phyloP scores from a whole-genome alignment of 2,329 filamentous ascomycete genomes.

The Hysterium pulicare region DNA sequence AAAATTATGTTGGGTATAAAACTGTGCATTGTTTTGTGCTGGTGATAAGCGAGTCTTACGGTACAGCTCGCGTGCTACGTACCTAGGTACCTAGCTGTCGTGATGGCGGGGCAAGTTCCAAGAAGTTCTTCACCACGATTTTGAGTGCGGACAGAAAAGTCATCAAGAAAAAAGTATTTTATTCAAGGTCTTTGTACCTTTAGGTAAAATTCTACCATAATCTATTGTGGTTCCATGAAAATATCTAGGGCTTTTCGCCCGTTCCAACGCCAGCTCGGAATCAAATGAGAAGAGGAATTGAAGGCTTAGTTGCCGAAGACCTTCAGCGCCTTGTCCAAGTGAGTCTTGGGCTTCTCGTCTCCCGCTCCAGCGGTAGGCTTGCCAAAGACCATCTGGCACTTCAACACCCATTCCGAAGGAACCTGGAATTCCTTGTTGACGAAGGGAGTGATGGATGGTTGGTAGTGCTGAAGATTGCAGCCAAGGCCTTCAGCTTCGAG shows the following conservation, averaged over 20 bases:
- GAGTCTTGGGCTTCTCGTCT: slow-evolving; percentile 24
- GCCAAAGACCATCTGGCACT: slow-evolving; percentile 30
- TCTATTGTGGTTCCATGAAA: too few species aligned
- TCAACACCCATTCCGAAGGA: slow-evolving; percentile 19
- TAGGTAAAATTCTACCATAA: not conserved
- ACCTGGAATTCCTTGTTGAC: slow-evolving; percentile 21
- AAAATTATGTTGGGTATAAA: too few species aligned
- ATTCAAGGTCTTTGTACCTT: not conserved
- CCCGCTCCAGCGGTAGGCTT: slow-evolving; percentile 23
- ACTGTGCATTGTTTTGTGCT: too few species aligned
- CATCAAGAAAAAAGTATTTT: not conserved
- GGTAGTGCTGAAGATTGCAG: slow-evolving; percentile 26
- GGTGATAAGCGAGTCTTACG: too few species aligned
- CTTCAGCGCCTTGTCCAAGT: slow-evolving; percentile 25
- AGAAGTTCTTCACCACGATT: too few species aligned
- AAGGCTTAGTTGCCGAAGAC: slow-evolving; percentile 18
- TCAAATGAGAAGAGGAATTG: not conserved
- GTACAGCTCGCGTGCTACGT: too few species aligned
- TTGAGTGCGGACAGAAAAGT: too few species aligned
- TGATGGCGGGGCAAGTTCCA: too few species aligned
- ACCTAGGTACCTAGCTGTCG: too few species aligned
- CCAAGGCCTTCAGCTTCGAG: slow-evolving; percentile 24
- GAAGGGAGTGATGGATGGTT: slow-evolving; percentile 20
- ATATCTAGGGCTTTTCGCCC: not conserved
- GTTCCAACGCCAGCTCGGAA: not conserved